phyloP scores from a whole-genome alignment of 192 early-diverging fungal species.

The Rhizophagus prolifer region DNA sequence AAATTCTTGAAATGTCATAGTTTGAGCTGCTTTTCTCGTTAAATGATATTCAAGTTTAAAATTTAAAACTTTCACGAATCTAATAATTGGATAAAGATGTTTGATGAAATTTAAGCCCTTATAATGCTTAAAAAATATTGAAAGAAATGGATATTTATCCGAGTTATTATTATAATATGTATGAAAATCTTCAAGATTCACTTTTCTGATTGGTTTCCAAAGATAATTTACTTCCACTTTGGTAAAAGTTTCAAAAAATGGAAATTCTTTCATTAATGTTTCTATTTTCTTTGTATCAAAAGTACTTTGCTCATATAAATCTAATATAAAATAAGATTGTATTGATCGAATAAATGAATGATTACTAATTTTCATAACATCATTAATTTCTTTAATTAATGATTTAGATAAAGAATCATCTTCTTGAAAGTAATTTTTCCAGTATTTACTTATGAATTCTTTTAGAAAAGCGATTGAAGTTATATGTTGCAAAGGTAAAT shows the following conservation, averaged over 20 bases:
- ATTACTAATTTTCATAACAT: background rate
- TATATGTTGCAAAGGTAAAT: no score
- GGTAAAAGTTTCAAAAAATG: background rate
- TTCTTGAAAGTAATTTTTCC: no score
- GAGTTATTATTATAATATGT: background rate
- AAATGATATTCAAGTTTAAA: no score
- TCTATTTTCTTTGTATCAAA: background rate
- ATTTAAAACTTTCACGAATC: slow-evolving; percentile 21
- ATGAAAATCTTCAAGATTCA: background rate
- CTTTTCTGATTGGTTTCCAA: background rate
- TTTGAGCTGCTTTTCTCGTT: slow-evolving; percentile 19
- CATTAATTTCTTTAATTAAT: background rate
- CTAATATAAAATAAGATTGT: background rate
- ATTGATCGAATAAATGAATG: background rate
- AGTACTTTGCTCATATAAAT: background rate
- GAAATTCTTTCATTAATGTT: background rate
- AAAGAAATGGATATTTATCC: slow-evolving; percentile 18
- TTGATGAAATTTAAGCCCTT: background rate
- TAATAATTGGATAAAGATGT: slow-evolving; percentile 21
- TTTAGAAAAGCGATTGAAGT: no score
- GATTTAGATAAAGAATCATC: no score
- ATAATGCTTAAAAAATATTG: slow-evolving; percentile 23
- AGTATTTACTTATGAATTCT: no score
- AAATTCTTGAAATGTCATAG: no score
- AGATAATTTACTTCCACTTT: background rate